Evolutionary conservation across 495 filamentous ascomycete species (phyloP).

Genomic region (Penicillium egyptiacum): DNA sequence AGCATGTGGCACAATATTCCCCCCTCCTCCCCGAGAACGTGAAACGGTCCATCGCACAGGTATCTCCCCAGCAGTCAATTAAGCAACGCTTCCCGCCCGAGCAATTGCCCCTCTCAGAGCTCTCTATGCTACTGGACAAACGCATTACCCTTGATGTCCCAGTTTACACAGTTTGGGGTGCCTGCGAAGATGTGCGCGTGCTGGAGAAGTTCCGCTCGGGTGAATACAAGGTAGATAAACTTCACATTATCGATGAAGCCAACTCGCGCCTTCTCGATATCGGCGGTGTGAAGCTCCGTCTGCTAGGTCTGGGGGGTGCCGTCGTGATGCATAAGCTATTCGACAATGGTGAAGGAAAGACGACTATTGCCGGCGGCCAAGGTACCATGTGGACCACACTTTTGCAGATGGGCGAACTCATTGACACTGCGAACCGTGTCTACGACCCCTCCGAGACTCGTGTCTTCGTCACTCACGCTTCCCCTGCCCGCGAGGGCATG

Average conservation of each 20-base stretch:
- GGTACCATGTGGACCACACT: conserved; percentile 99
- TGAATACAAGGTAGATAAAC: conserved; percentile 96
- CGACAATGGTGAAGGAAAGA: conserved; percentile 96
- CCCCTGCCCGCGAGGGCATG: conserved; percentile 93
- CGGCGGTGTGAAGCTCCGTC: conserved; percentile 91
- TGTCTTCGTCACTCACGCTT: conserved; percentile 95
- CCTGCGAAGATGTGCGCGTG: conserved; percentile 97
- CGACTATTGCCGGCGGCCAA: conserved; percentile 96
- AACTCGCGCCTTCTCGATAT: conserved; percentile 92
- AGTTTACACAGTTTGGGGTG: conserved; percentile 99
- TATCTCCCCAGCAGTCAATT: conserved; percentile 61
- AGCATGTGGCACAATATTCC: conserved; percentile 98
- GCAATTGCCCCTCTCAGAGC: conserved; percentile 91
- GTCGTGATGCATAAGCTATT: conserved; percentile 99
- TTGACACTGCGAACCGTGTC: conserved; percentile 96
- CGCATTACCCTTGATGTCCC: conserved; percentile 88
- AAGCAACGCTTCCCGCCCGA: conserved; percentile 78
- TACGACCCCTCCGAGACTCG: conserved; percentile 99
- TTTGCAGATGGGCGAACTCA: conserved; percentile 96
- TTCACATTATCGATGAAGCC: conserved; percentile 98
- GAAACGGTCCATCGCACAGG: conserved; percentile 79
- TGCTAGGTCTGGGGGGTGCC: conserved; percentile 91
- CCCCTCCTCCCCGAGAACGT: conserved; percentile 83
- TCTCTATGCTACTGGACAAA: conserved; percentile 87
- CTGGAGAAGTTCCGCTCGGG: conserved; percentile 97